Percentiles rank a stretch among this genome's conserved stretches.
Conservation (phyloP, 208 protist genomes). For the Tetramitus jugosus region DNA sequence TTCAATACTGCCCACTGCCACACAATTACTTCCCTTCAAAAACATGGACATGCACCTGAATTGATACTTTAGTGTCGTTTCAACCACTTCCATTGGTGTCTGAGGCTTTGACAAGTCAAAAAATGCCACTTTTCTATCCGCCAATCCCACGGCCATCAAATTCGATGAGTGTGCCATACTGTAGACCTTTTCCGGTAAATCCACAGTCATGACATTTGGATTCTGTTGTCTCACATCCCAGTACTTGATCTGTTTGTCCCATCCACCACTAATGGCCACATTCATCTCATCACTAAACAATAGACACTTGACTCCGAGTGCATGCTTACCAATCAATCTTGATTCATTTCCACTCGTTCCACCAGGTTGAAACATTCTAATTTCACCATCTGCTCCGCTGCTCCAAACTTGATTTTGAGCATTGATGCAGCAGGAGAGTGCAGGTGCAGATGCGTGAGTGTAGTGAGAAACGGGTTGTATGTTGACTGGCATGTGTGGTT, state of each 20-base stretch:
- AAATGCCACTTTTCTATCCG: neutral
- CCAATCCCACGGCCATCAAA: neutral
- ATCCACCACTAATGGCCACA: constrained; percentile 12
- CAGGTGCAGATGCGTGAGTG: too few relatives aligned
- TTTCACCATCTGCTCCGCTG: too few relatives aligned
- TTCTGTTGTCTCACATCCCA: neutral
- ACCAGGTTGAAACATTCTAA: too few relatives aligned
- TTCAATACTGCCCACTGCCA: constrained; percentile 53
- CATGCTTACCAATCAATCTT: too few relatives aligned
- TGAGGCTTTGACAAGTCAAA: constrained; percentile 12
- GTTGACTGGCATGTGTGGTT: too few relatives aligned
- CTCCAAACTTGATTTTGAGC: too few relatives aligned
- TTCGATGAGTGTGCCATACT: too few relatives aligned
- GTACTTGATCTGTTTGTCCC: constrained; percentile 17
- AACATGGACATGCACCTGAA: constrained; percentile 34
- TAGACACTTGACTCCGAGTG: too few relatives aligned
- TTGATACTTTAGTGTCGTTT: constrained; percentile 40
- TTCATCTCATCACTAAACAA: too few relatives aligned
- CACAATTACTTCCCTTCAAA: constrained; percentile 25
- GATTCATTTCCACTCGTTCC: too few relatives aligned
- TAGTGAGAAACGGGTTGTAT: too few relatives aligned
- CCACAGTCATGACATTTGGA: neutral
- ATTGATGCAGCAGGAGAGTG: too few relatives aligned
- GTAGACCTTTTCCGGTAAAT: neutral
- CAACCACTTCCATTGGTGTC: neutral